Base-by-base conservation (phyloP, 345 rosid species). In the Lumnitzera racemosa region DNA sequence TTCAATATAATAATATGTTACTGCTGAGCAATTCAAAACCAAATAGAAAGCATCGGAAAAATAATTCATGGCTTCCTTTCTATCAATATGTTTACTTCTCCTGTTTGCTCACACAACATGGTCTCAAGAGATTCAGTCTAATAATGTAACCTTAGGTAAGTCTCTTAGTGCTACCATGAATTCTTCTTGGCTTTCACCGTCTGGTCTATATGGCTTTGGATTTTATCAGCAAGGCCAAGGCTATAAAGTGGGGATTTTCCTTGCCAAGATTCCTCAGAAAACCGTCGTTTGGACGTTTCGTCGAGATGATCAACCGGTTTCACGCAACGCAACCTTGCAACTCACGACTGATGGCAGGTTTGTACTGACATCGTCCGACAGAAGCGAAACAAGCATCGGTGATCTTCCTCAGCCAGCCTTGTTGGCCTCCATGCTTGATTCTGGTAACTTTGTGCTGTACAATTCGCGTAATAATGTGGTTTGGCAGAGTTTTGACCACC, bases 401-500 rank as follows among this genome's bases (percentile, higher is more conserved):
- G 0, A 49, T 13, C 29, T 27, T 2, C 0, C n/a, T 11, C 14
- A 14, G 3, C 11, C 53, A 1, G 57, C 64, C 20, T 20, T 20
- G 20, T 20, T 20, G 20, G 20, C 20, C 20, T 20, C 20, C 20
- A 20, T 20, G 20, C 49, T 36, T 15, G 51, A 76, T 62, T 57
- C 70, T 4, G 71, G 80, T 36, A 71, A 76, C 24, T 71, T 76
- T 16, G 56, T 63, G 10, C 61, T 73, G 27, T 58, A 51, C 20
- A 43, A 48, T 55, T 23, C 41, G 2, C 46, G 15, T 0, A 53
- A 36, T 11, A n/a, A 7, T 12, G 48, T 53, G 2, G 5, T 69
- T 24, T 74, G 82, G 82, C 59, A 74, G 59, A 74, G 76, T 24
- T 72, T 74, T 27, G n/a, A 51, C 13, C 4, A 3, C 51, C 79